Conservation (phyloP, 2,329 filamentous ascomycete species). For the Ceratocystis albifundus region DNA sequence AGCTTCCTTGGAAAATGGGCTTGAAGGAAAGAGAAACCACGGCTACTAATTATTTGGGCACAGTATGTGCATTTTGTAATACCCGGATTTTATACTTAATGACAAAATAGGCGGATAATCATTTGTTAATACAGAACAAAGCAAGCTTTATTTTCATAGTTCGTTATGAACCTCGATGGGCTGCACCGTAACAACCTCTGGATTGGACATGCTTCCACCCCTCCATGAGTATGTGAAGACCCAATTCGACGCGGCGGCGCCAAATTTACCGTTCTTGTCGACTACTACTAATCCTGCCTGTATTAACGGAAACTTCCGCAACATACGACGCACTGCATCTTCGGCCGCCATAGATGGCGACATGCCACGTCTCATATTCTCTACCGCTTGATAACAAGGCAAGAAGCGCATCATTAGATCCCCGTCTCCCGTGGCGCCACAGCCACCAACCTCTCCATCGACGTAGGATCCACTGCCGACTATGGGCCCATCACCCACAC, state of each 20-base stretch:
- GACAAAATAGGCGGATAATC: background rate
- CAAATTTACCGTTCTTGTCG: slow-evolving; percentile 38
- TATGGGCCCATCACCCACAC: slow-evolving; percentile 46
- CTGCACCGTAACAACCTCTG: slow-evolving; percentile 36
- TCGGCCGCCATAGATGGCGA: slow-evolving; percentile 38
- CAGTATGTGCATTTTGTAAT: background rate
- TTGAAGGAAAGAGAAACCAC: slow-evolving; percentile 28
- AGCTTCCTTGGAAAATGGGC: slow-evolving; percentile 66
- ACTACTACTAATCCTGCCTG: slow-evolving; percentile 42
- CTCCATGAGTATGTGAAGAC: slow-evolving; percentile 44
- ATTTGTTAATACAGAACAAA: background rate
- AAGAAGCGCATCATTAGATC: slow-evolving; percentile 48
- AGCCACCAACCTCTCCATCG: slow-evolving; percentile 42
- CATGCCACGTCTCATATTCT: slow-evolving; percentile 41
- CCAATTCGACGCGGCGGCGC: slow-evolving; percentile 43
- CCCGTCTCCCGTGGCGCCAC: slow-evolving; percentile 46
- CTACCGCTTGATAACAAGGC: slow-evolving; percentile 47
- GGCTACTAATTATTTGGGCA: background rate
- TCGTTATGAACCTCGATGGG: slow-evolving; percentile 6
- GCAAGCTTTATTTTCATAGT: background rate
- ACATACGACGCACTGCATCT: slow-evolving; percentile 41
- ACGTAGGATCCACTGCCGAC: slow-evolving; percentile 45
- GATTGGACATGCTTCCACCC: slow-evolving; percentile 37
- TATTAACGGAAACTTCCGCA: slow-evolving; percentile 37
- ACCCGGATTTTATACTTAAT: background rate